A percentile compares a stretch with the other conserved stretches of the same genome.
Evolutionary conservation across 1,284 basidiomycete genomes (phyloP).

Genomic region (Porodaedalea pini): DNA sequence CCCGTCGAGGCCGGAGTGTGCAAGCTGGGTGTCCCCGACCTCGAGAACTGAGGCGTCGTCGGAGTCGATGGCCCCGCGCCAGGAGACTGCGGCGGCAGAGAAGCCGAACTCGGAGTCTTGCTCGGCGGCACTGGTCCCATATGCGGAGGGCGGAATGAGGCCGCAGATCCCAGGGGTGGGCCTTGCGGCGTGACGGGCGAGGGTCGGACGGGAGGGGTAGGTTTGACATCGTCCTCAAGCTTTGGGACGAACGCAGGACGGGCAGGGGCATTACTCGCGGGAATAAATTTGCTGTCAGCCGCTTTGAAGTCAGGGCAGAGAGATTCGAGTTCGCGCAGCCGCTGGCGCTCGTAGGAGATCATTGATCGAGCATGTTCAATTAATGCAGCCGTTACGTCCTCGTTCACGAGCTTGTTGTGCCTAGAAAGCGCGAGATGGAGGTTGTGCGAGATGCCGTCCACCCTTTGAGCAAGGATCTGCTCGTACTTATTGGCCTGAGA

Average conservation of each 20-base stretch:
- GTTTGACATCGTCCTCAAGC: conserved; percentile 56
- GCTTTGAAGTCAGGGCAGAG: conserved; percentile 70
- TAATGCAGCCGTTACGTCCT: conserved; percentile 82
- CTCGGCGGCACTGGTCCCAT: conserved; percentile 10
- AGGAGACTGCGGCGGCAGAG: conserved; percentile 44
- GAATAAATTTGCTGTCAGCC: conserved; percentile 57
- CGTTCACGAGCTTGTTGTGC: conserved; percentile 82
- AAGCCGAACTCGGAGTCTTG: conserved; percentile 20
- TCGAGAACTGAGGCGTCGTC: conserved; percentile 17
- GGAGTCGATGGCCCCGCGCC: conserved; percentile 47
- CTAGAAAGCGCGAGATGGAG: conserved; percentile 79
- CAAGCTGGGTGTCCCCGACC: conserved; percentile 19
- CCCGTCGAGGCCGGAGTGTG: conserved; percentile 31
- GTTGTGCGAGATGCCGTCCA: conserved; percentile 88
- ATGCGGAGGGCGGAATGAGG: conserved; percentile 17
- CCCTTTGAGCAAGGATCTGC: conserved; percentile 72
- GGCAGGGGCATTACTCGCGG: conserved; percentile 46
- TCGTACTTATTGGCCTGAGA: conserved; percentile 83
- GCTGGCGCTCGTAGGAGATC: conserved; percentile 86
- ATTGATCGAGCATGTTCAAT: conserved; percentile 89
- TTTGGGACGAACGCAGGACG: conserved; percentile 59
- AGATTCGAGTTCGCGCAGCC: conserved; percentile 84
- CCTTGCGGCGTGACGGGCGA: conserved; percentile 1
- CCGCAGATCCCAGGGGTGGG: conserved; percentile 6
- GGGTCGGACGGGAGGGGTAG: conserved; percentile 24